Conservation (phyloP, 2,329 filamentous ascomycete species). For the Dactylellina cionopaga region DNA sequence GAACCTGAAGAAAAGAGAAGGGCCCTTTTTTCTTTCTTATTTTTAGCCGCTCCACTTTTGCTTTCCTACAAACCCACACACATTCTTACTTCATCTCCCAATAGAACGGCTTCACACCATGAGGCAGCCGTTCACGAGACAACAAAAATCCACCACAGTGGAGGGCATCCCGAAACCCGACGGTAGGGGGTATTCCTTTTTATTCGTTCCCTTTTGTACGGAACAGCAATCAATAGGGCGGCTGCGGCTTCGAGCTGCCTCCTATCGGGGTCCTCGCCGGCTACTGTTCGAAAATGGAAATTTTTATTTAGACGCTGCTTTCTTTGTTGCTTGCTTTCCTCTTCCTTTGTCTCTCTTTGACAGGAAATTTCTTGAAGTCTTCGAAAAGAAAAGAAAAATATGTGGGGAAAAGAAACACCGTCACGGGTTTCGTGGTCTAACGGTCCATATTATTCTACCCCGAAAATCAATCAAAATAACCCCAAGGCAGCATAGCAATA, state of each 20-base stretch:
- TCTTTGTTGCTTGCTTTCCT: conserved; percentile 1
- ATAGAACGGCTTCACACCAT: conserved; percentile 39
- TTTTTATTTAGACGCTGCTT: conserved; percentile 40
- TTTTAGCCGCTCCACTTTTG: conserved; percentile 45
- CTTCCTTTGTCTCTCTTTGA: too few relatives aligned
- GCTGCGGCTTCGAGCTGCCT: conserved; percentile 51
- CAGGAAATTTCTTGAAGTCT: background rate
- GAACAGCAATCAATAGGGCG: conserved; percentile 46
- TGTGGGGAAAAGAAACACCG: conserved; percentile 18
- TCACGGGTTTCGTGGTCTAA: conserved; percentile 20
- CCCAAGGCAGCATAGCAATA: conserved; percentile 15
- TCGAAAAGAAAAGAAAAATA: background rate
- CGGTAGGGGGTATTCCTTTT: conserved; percentile 38
- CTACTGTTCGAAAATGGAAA: conserved; percentile 42
- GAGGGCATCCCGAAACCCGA: conserved; percentile 50
- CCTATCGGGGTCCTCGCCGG: conserved; percentile 49
- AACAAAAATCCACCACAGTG: conserved; percentile 32
- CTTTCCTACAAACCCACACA: conserved; percentile 29
- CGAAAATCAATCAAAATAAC: conserved; percentile 1
- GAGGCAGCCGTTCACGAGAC: conserved; percentile 53
- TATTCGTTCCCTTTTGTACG: too few relatives aligned
- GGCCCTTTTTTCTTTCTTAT: conserved; percentile 51
- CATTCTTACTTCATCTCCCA: conserved; percentile 5
- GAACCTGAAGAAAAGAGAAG: too few relatives aligned
- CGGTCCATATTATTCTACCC: background rate